A percentile compares a stretch with the other conserved stretches of the same genome.
Conservation (phyloP, 345 rosid species). For the Rhizophora apiculata region DNA sequence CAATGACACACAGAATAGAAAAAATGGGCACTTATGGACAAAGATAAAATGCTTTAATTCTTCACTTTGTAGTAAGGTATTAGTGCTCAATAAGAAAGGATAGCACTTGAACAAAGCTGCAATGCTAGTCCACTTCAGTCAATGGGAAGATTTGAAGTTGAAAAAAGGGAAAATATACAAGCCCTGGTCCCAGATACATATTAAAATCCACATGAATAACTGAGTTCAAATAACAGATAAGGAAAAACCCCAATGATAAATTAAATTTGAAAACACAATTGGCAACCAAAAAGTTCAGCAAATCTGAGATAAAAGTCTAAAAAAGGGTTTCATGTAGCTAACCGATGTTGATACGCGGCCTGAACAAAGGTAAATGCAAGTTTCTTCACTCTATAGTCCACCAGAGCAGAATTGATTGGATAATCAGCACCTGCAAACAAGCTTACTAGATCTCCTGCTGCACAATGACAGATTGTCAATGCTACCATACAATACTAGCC, state of each 20-base stretch:
- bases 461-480: slow-evolving; percentile 26
- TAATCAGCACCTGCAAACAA: slow-evolving; percentile 65
- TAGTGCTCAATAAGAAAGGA: background rate
- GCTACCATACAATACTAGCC: slow-evolving; percentile 14
- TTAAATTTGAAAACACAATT: slow-evolving; percentile 4
- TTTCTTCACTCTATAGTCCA: slow-evolving; percentile 73
- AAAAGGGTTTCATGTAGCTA: slow-evolving; percentile 14
- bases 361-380: slow-evolving; percentile 66
- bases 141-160: too few species aligned
- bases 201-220: too few species aligned
- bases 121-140: too few species aligned
- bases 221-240: too few species aligned
- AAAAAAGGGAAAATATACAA: too few species aligned
- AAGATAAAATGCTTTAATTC: background rate
- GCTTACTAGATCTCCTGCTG: slow-evolving; percentile 64
- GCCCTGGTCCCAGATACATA: too few species aligned
- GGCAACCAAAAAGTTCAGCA: slow-evolving; percentile 7
- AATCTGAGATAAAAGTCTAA: background rate
- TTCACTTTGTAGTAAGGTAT: background rate
- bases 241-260: background rate
- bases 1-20: background rate
- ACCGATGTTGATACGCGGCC: slow-evolving; percentile 86
- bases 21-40: background rate
- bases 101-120: background rate
- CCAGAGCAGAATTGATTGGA: slow-evolving; percentile 44